These are phyloP conservation scores for Leccinum olivaceopallidum DNA, from an alignment of 768 basidiomycete species.

Conservation along the genomic window DNA sequence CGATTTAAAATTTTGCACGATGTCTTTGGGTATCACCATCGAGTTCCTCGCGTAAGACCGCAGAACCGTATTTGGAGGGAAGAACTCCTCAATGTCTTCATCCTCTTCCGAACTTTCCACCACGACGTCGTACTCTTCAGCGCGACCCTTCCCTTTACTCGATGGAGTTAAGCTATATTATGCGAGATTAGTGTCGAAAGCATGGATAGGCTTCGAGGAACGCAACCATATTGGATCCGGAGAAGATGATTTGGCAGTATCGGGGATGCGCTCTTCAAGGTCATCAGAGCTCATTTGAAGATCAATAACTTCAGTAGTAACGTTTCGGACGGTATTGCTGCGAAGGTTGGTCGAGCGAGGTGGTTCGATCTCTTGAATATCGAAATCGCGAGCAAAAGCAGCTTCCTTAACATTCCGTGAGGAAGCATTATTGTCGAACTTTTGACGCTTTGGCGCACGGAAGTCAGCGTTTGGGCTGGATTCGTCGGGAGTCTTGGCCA, in stretches of 20 bases:
- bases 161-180: background rate
- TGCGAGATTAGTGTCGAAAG: constrained; percentile 25
- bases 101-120: constrained; percentile 21
- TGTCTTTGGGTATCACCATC: constrained; percentile 17
- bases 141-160: constrained; percentile 28
- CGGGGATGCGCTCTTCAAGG: constrained; percentile 18
- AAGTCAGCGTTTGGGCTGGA: background rate
- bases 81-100: constrained; percentile 21
- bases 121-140: constrained; percentile 11
- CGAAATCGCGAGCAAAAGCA: constrained; percentile 15
- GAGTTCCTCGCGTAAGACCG: background rate
- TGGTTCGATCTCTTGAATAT: constrained; percentile 22
- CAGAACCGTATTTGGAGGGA: background rate
- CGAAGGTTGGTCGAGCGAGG: constrained; percentile 1
- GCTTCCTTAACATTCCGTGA: background rate
- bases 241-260: constrained; percentile 15
- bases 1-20: constrained; percentile 8
- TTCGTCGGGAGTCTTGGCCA: constrained; percentile 3
- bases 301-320: constrained; percentile 20
- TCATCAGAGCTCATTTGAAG: constrained; percentile 24
- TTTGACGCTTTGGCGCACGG: constrained; percentile 27
- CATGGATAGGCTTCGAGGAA: constrained; percentile 5
- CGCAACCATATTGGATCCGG: constrained; percentile 21
- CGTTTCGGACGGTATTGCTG: constrained; percentile 4
- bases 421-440: constrained; percentile 7